phyloP scores from a whole-genome alignment of 2,329 filamentous ascomycete genomes.

The Pseudogymnoascus sp. region DNA sequence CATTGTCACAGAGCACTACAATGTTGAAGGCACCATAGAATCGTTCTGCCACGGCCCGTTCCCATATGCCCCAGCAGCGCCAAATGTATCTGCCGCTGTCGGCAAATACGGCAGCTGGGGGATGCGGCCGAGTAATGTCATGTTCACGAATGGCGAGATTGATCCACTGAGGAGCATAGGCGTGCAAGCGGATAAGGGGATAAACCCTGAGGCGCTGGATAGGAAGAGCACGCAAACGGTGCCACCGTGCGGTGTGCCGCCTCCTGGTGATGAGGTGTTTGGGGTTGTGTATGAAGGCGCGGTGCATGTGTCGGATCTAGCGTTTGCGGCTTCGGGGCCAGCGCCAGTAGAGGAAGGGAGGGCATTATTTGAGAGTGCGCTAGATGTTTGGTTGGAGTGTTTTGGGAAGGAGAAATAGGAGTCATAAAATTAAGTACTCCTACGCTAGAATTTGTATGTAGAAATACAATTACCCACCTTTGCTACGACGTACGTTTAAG shows the following conservation, averaged over 20 bases:
- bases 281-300: not conserved
- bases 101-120: not conserved
- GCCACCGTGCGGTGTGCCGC: not conserved
- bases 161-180: not conserved
- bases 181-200: not conserved
- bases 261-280: not conserved
- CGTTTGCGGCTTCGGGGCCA: not conserved
- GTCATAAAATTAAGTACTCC: too few species aligned
- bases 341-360: not conserved
- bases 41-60: not conserved
- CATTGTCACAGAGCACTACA: not conserved
- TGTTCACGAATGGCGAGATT: not conserved
- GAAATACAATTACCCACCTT: too few species aligned
- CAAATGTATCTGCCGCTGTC: not conserved
- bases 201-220: not conserved
- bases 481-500: too few species aligned
- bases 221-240: not conserved
- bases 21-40: not conserved
- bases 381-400: constrained; percentile 13
- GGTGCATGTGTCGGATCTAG: not conserved
- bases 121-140: not conserved
- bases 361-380: constrained; percentile 7
- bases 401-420: not conserved
- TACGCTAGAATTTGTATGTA: too few species aligned
- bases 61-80: not conserved